Evolutionary conservation across 257 asterid genomes (phyloP), one percentile per base, ranked within the genome.

Genomic region (Solanum raphanifolium): DNA sequence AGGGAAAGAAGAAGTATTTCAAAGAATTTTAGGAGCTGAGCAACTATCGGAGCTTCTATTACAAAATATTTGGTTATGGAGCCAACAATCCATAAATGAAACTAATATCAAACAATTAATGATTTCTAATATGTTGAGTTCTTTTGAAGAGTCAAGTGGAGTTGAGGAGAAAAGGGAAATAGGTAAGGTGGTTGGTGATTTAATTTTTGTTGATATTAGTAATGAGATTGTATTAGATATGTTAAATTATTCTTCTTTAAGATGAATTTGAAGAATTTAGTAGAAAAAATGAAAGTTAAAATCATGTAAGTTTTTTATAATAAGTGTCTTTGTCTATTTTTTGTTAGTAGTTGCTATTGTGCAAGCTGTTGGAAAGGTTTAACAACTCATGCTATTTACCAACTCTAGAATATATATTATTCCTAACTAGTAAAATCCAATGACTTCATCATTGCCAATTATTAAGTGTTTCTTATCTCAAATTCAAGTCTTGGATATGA

Each of bases 51-150:
- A 93, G 81, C 90, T 73, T 46, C 91, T 94, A 1, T 92, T 94
- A 66, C 94, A 94, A 81, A 90, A 94, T 88, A 91, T 94, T 69
- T 92, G 95, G 94, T 13, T 36, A 15, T 96, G 98, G 97, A 96
- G 99, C 92, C 89, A 91, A 88, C 89, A 94, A 9, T 79, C 98
- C 11, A 88, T 93, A 9, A 88, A 93, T 87, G 95, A 87, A 52
- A 87, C 55, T 25, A 52, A 29, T 65, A 60, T 87, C 23, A 85
- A 85, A 13, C 36, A 65, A n/a, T n/a, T 76, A 29, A 46, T 92
- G 0, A 87, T 66, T 34, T 86, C 12, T 85, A 92, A 94, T 90
- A 84, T 90, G 72, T 73, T 82, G 93, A 89, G 73, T 55, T 90
- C 93, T 62, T 43, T 62, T 9, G 86, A 91, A 88, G 90, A 89